Base-by-base conservation (phyloP, 1,139 yeast genomes). In the Nakaseomyces nivariensis region DNA sequence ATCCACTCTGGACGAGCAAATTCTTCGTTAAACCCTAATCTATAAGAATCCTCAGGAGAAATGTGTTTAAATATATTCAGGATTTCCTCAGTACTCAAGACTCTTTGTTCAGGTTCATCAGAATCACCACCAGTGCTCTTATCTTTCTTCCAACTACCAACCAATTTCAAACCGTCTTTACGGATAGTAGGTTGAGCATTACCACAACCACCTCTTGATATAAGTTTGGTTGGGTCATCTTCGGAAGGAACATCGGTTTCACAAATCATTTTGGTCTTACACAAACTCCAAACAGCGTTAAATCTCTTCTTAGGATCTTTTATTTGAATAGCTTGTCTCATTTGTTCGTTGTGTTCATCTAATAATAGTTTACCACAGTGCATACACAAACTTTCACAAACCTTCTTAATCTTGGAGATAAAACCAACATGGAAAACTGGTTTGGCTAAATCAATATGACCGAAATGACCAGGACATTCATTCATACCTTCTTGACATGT, bases 401-500 rank as follows among this genome's bases (percentile, higher is more conserved):
- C 88, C 68, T 94, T 94, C 66, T 92, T 94, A 64, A 94, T 90
- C 67, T 88, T 90, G 49, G 95, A 81, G 62, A 92, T 82, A 68
- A 88, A 92, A 45, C 96, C 98, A 67, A 94, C 88, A 70, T 94
- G 98, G 70, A 94, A 92, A 33, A 94, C 98, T 9, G 99, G 98
- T 67, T 90, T 92, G 37, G 98, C 97, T 57, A 94, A 77, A 67
- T 94, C 98, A 54, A 94, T 94, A 67, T 94, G 98, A 58, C 99
- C 99, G 71, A 94, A 94, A 73, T 94, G 99, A 53, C 99, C 99
- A 1, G 97, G 97, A 71, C 99, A 94, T 67, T 92, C 98, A 53
- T 94, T 88, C 97, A 92, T 92, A 63, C 94, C 96, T 70, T 92
- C 98, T 63, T 96, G 95, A 76, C 99, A 92, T 34, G 99, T 92